phyloP scores from a whole-genome alignment of 345 rosid species.

The Aquilaria sinensis region DNA sequence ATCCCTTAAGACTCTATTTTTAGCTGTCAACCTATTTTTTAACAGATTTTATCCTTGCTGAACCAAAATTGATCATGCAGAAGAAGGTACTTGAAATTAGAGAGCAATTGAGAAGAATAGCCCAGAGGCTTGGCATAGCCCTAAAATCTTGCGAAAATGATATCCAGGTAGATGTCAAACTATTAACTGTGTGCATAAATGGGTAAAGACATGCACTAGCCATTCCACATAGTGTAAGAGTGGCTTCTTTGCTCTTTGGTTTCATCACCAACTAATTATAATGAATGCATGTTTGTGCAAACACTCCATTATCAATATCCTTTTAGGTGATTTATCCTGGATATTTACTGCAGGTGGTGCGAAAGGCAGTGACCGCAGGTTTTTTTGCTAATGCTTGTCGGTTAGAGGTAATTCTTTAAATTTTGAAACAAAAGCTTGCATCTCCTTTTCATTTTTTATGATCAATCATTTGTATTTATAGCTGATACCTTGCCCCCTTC shows the following conservation, averaged over 20 bases:
- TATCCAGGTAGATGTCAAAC: conserved; percentile 34
- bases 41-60: neutral
- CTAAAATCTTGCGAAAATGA: conserved; percentile 78
- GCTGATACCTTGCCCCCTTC: no score
- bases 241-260: no score
- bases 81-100: conserved; percentile 74
- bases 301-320: neutral
- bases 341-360: conserved; percentile 47
- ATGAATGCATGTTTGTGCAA: neutral
- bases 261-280: no score
- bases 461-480: no score
- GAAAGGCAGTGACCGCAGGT: conserved; percentile 84
- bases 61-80: conserved; percentile 28
- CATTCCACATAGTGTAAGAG: no score
- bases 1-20: no score
- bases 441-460: neutral
- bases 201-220: no score
- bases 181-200: no score
- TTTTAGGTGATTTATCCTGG: no score
- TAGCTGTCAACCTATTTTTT: neutral
- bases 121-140: conserved; percentile 67
- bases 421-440: neutral
- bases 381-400: conserved; percentile 90
- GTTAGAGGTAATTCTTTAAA: conserved; percentile 39
- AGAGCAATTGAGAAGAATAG: conserved; percentile 73